phyloP scores from a whole-genome alignment of 1,284 basidiomycete genomes.

The Hemileia vastatrix region DNA sequence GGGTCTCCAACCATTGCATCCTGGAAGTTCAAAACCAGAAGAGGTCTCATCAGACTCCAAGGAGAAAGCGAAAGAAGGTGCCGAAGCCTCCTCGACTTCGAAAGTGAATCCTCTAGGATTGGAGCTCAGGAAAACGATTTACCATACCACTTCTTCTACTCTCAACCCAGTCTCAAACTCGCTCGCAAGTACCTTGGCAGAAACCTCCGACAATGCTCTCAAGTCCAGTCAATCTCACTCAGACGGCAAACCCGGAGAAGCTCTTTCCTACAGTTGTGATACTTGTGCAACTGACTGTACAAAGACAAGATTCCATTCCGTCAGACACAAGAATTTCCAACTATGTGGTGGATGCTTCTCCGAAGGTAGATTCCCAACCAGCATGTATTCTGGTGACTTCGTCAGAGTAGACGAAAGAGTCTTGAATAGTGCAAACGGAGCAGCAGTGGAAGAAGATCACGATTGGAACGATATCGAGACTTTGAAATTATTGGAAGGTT shows the following conservation, averaged over 20 bases:
- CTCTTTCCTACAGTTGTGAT: no score
- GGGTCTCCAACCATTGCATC: slow-evolving; percentile 91
- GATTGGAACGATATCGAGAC: slow-evolving; percentile 90
- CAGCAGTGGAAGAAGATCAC: slow-evolving; percentile 51
- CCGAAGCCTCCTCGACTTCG: slow-evolving; percentile 2
- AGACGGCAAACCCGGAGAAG: no score
- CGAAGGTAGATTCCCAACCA: slow-evolving; percentile 88
- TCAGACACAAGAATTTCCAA: slow-evolving; percentile 83
- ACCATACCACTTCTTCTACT: slow-evolving; percentile 73
- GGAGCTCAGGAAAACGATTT: slow-evolving; percentile 64
- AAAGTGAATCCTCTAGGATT: no score
- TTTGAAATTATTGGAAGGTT: slow-evolving; percentile 75
- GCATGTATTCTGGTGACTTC: slow-evolving; percentile 96
- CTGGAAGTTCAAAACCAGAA: slow-evolving; percentile 54
- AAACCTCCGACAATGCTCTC: slow-evolving; percentile 19
- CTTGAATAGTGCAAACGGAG: slow-evolving; percentile 50
- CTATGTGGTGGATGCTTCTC: slow-evolving; percentile 88
- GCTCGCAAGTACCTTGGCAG: slow-evolving; percentile 51
- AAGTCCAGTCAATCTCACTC: no score
- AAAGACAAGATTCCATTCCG: slow-evolving; percentile 71
- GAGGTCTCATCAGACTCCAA: slow-evolving; percentile 46
- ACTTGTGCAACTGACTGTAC: slow-evolving; percentile 52
- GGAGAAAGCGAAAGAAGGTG: no score
- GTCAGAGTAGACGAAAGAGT: slow-evolving; percentile 64
- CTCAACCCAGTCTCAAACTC: no score